phyloP scores from a whole-genome alignment of 2,329 filamentous ascomycete species.

The Teratosphaeria nubilosa region DNA sequence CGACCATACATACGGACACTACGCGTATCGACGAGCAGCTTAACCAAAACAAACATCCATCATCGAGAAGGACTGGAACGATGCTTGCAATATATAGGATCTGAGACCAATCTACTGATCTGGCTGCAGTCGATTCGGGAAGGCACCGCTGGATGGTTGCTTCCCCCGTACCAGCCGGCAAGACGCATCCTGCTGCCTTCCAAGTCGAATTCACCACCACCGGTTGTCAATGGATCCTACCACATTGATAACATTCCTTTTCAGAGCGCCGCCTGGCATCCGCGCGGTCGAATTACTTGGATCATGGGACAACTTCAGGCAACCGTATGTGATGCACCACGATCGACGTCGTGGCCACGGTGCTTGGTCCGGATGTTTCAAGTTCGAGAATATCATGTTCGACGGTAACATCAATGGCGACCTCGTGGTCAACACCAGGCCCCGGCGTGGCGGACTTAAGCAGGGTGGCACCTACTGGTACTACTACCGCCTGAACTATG shows the following conservation, averaged over 20 bases:
- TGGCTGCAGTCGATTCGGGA: neutral
- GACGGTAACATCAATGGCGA: constrained; percentile 68
- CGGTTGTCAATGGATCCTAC: constrained; percentile 7
- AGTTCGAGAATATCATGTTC: constrained; percentile 74
- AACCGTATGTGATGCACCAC: constrained; percentile 68
- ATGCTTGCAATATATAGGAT: neutral
- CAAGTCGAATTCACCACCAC: neutral
- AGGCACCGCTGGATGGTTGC: neutral
- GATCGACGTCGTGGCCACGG: constrained; percentile 64
- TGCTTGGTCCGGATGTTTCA: constrained; percentile 80
- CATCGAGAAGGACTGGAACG: neutral
- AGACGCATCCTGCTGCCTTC: neutral
- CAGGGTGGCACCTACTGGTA: constrained; percentile 96
- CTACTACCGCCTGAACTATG: constrained; percentile 82
- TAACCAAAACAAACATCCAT: neutral
- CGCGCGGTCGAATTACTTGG: constrained; percentile 65
- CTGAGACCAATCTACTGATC: neutral
- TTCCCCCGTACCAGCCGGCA: neutral
- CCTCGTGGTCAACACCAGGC: constrained; percentile 38
- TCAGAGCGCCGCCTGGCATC: constrained; percentile 33
- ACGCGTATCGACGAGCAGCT: neutral
- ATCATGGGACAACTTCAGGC: constrained; percentile 90
- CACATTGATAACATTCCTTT: constrained; percentile 29
- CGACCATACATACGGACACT: neutral
- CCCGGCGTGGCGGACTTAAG: constrained; percentile 66